Conservation (phyloP, 2,329 filamentous ascomycete genomes). For the Phoma sp. region DNA sequence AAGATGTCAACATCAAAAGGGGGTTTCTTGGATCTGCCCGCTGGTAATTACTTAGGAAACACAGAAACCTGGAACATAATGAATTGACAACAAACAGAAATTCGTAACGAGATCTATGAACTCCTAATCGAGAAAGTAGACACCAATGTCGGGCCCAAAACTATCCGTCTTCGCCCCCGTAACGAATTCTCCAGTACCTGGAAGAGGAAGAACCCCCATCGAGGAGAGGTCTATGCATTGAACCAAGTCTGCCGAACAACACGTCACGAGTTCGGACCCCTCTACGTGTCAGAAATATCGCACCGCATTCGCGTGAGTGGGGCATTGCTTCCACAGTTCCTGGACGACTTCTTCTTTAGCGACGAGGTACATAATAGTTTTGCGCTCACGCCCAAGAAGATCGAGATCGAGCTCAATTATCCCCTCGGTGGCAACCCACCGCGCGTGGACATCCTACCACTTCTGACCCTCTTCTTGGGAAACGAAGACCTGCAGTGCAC, state of each 20-base stretch:
- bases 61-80: too few relatives aligned
- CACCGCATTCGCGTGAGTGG: conserved; percentile 8
- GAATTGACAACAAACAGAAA: conserved; percentile 5
- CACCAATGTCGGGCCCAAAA: conserved; percentile 13
- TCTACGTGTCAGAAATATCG: conserved; percentile 4
- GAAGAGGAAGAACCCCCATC: conserved; percentile 5
- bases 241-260: conserved; percentile 11
- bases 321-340: background rate
- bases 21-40: conserved; percentile 4
- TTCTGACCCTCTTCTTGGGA: conserved; percentile 1
- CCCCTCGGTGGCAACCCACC: background rate
- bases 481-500: conserved; percentile 5
- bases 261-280: conserved; percentile 5
- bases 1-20: background rate
- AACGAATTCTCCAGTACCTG: conserved; percentile 8
- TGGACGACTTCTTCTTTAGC: background rate
- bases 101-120: conserved; percentile 8
- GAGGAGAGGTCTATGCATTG: conserved; percentile 3
- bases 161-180: conserved; percentile 1
- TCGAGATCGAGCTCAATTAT: conserved; percentile 8
- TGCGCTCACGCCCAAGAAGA: background rate
- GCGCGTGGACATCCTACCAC: background rate
- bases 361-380: background rate
- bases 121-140: conserved; percentile 10
- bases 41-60: background rate